These are phyloP conservation scores for Striga asiatica DNA, from an alignment of 257 asterid genomes.

Conservation along the genomic window DNA sequence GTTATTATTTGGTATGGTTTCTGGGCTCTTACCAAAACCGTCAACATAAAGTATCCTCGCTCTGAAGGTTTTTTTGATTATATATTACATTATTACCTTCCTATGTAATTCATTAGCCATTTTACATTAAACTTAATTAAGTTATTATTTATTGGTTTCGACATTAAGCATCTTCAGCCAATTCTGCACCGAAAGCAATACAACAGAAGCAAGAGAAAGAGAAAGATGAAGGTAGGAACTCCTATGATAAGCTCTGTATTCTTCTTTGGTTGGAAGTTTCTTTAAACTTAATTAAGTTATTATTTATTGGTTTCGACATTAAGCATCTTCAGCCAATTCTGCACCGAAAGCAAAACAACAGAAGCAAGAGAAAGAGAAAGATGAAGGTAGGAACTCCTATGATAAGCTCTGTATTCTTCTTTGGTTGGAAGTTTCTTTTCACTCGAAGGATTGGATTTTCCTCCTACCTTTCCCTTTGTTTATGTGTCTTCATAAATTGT, in stretches of 20 bases:
- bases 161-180: conserved; percentile 25
- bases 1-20: too few species aligned
- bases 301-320: conserved; percentile 10
- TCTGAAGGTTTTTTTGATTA: too few species aligned
- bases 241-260: conserved; percentile 10
- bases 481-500: neutral
- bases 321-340: conserved; percentile 29
- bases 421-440: neutral
- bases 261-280: conserved; percentile 2
- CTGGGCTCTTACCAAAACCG: too few species aligned
- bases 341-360: conserved; percentile 48
- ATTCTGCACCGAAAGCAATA: conserved; percentile 49
- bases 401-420: conserved; percentile 11
- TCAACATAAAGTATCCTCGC: too few species aligned
- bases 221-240: conserved; percentile 52
- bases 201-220: conserved; percentile 48
- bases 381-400: conserved; percentile 43
- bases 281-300: neutral
- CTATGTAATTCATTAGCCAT: too few species aligned
- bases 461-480: too few species aligned
- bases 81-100: too few species aligned
- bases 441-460: too few species aligned
- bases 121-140: neutral
- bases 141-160: conserved; percentile 5
- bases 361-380: conserved; percentile 52